Evolutionary conservation across 2,329 filamentous ascomycete species (phyloP).

Genomic region (Ophioceras dolichostomum): DNA sequence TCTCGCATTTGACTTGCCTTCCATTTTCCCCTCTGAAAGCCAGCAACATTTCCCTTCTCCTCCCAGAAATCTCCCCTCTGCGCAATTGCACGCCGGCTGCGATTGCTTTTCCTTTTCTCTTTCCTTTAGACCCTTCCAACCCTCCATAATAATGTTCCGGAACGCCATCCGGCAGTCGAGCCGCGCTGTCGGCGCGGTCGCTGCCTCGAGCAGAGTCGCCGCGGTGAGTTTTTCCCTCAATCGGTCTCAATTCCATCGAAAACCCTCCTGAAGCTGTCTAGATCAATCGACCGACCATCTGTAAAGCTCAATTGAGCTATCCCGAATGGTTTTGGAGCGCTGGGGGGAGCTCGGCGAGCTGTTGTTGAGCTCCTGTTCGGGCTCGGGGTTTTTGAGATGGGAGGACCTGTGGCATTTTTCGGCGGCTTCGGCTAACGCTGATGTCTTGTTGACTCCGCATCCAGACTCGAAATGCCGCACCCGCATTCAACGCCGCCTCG

Average conservation of each 20-base stretch:
- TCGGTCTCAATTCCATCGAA: constrained; percentile 33
- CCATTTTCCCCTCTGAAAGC: neutral
- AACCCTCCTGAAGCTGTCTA: constrained; percentile 23
- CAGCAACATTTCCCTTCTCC: neutral
- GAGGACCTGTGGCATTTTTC: constrained; percentile 7
- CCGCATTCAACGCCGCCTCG: constrained; percentile 58
- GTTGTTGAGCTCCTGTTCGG: constrained; percentile 6
- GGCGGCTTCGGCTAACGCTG: constrained; percentile 14
- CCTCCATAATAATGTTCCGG: constrained; percentile 74
- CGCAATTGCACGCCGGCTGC: constrained; percentile 47
- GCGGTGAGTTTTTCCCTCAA: constrained; percentile 60
- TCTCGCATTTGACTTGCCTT: neutral
- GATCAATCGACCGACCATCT: constrained; percentile 16
- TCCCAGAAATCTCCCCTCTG: constrained; percentile 40
- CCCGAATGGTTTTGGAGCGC: constrained; percentile 13
- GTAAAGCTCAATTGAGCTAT: constrained; percentile 26
- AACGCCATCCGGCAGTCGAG: constrained; percentile 95
- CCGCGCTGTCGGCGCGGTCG: constrained; percentile 88
- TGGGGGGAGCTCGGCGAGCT: constrained; percentile 23
- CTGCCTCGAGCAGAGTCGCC: constrained; percentile 82
- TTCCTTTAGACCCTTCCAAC: constrained; percentile 35
- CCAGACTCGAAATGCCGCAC: constrained; percentile 78
- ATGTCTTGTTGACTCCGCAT: constrained; percentile 28
- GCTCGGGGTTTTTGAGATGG: constrained; percentile 2
- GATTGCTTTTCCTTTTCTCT: constrained; percentile 48